Conservation (phyloP, 768 basidiomycete species). For the Xerocomellus chrysenteron region DNA sequence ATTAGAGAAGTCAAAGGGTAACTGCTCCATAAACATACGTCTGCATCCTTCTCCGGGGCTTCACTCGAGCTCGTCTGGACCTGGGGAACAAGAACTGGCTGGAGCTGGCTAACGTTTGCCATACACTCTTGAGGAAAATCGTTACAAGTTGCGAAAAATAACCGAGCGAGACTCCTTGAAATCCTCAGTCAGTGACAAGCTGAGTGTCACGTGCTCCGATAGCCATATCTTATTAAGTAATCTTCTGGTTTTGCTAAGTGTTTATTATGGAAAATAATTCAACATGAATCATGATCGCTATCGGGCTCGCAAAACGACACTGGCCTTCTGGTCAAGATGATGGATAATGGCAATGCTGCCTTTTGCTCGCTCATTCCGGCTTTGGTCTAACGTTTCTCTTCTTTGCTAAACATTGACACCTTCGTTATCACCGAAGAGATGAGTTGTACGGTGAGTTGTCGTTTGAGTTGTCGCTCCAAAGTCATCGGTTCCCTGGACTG, state of each 20-base stretch:
- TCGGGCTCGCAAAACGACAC: not conserved
- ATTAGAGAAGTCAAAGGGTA: slow-evolving; percentile 2
- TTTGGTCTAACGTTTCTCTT: not conserved
- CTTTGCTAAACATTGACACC: too few relatives aligned
- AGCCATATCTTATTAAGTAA: not conserved
- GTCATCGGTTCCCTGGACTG: not conserved
- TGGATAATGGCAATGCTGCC: too few relatives aligned
- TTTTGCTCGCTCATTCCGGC: not conserved
- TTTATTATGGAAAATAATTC: not conserved
- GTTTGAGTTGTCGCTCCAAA: not conserved
- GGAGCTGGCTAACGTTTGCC: slow-evolving; percentile 35
- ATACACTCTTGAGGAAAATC: slow-evolving; percentile 7
- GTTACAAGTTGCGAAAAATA: not conserved
- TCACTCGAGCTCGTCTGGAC: slow-evolving; percentile 26
- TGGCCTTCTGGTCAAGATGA: not conserved
- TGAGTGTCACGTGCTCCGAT: slow-evolving; percentile 2
- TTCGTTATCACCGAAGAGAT: too few relatives aligned
- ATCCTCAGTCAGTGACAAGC: not conserved
- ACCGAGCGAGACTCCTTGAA: not conserved
- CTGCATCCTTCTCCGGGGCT: slow-evolving; percentile 31
- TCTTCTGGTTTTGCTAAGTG: not conserved
- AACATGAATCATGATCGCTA: not conserved
- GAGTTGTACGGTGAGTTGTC: not conserved
- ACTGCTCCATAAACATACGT: slow-evolving; percentile 19
- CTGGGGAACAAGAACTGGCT: slow-evolving; percentile 21